phyloP scores from a whole-genome alignment of 768 basidiomycete genomes.

The Lentinula sp. region DNA sequence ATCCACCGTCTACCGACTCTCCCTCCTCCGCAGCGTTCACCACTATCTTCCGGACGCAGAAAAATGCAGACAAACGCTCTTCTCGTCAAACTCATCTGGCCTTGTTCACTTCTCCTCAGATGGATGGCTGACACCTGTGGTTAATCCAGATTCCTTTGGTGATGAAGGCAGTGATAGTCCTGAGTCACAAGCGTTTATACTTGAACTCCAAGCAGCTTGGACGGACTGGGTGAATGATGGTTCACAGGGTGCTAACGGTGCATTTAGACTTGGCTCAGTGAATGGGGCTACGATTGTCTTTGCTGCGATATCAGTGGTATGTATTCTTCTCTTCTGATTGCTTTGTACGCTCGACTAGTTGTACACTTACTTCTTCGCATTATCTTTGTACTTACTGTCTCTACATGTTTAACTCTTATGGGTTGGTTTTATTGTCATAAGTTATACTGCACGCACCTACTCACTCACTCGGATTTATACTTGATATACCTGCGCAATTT shows the following conservation, averaged over 20 bases:
- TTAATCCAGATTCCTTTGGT: constrained; percentile 57
- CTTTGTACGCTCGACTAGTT: background rate
- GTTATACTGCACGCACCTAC: background rate
- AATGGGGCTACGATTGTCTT: background rate
- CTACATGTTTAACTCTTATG: background rate
- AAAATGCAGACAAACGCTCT: constrained; percentile 37
- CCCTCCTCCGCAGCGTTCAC: constrained; percentile 45
- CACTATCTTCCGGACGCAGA: constrained; percentile 55
- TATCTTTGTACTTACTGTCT: background rate
- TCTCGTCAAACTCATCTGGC: constrained; percentile 12
- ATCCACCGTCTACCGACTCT: constrained; percentile 67
- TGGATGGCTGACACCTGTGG: constrained; percentile 72
- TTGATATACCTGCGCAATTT: background rate
- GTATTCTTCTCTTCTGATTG: background rate
- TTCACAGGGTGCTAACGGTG: constrained; percentile 41
- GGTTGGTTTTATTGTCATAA: background rate
- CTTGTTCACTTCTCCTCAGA: constrained; percentile 45
- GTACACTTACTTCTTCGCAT: background rate
- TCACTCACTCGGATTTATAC: background rate
- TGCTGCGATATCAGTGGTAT: background rate
- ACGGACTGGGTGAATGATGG: constrained; percentile 65
- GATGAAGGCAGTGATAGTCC: constrained; percentile 49
- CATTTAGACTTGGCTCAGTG: constrained; percentile 4
- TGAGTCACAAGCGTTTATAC: constrained; percentile 75
- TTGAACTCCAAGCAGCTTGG: constrained; percentile 65